Evolutionary conservation across 2,329 filamentous ascomycete species (phyloP), one percentile per base, ranked within the genome.

Genomic region (Atkinsonella hypoxylon): DNA sequence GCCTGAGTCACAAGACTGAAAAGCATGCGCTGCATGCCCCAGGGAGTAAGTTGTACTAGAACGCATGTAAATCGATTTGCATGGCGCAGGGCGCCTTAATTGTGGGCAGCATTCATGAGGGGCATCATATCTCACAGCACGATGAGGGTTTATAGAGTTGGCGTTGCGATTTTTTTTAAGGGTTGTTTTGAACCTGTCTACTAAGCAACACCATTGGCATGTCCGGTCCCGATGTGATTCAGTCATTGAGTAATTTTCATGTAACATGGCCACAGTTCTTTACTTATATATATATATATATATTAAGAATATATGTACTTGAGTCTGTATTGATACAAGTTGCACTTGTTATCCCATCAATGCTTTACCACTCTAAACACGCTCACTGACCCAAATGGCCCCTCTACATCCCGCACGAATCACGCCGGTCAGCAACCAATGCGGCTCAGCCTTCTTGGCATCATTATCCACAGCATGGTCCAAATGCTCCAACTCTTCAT

Each of bases 401-500:
- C 88, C 85, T 55, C 87, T 78, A 67, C 93, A 98, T 1, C 93
- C 93, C n/a, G 86, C 80, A 49, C 90, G 77, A 59, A 98, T 96
- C 8, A 90, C 77, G 43, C 85, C 86, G 0, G 89, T 95, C 55
- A 98, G 72, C 50, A 95, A 69, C 74, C 91, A 90, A 66, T 97
- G 91, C 31, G 91, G 90, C 65, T 83, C 80, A 6, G 93, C 93
- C 68, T 89, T 82, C 67, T 93, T 89, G 2, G 90, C 85, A 70
- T 97, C 91, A 62, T 97, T 85, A 65, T 93, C 85, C 18, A 98
- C 85, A 0, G 93, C 93, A 70, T 95, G 87, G 65, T 98, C 93
- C 57, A 98, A 70, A 72, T 98, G 93, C 74, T 98, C 93, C 51
- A 98, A 70, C 70, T 98, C 93, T 70, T 98, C 93, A 64, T 98